phyloP scores from a whole-genome alignment of 225 moss, liverwort and hornwort species.

The Lunularia cruciata region DNA sequence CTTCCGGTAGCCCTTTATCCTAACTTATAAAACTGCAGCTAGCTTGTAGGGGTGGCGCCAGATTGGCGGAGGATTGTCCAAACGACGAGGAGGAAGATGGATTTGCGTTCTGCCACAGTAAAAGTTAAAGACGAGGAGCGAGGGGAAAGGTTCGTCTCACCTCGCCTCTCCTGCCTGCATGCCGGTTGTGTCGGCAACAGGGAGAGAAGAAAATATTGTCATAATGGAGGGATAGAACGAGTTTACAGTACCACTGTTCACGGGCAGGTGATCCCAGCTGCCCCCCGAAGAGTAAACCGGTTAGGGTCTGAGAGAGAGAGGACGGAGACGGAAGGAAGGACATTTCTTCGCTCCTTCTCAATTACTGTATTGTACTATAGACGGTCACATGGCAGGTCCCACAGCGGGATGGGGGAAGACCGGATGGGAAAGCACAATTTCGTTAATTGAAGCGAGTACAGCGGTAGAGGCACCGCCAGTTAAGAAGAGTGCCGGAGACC shows the following conservation, averaged over 20 bases:
- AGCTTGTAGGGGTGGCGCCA: neutral
- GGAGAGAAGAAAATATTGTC: slow-evolving; percentile 7
- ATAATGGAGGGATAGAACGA: neutral
- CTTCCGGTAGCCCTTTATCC: too few species aligned
- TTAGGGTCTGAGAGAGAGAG: too few species aligned
- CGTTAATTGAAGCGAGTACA: neutral
- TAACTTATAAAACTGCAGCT: too few species aligned
- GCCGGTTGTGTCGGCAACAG: slow-evolving; percentile 6
- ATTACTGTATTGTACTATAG: neutral
- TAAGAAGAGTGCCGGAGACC: neutral
- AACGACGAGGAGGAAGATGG: neutral
- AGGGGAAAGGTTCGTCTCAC: too few species aligned
- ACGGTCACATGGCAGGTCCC: neutral
- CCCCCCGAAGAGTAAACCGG: slow-evolving; percentile 1
- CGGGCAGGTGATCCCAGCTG: slow-evolving; percentile 1
- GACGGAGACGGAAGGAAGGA: slow-evolving; percentile 1
- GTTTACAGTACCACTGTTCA: neutral
- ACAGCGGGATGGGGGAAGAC: neutral
- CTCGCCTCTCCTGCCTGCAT: too few species aligned
- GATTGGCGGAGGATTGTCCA: slow-evolving; percentile 12
- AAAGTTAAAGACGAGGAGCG: too few species aligned
- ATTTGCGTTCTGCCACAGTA: too few species aligned
- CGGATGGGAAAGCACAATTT: neutral
- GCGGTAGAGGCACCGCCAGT: slow-evolving; percentile 4
- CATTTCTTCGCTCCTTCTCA: slow-evolving; percentile 1